A percentile compares a stretch with the other conserved stretches of the same genome.
phyloP scores from a whole-genome alignment of 768 basidiomycete species.

The Astraeus odoratus region DNA sequence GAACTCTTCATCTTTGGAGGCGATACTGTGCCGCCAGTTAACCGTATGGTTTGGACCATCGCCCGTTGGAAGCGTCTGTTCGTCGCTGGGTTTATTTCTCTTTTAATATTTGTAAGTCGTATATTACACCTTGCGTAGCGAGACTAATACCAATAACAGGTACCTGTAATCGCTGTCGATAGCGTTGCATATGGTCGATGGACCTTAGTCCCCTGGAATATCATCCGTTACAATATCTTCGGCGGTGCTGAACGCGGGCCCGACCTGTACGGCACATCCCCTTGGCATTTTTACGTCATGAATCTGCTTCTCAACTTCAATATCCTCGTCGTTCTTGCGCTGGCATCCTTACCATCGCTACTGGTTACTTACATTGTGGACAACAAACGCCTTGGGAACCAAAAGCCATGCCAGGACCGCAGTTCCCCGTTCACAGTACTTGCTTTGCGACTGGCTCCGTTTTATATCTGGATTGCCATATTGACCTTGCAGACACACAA shows the following conservation, averaged over 20 bases:
- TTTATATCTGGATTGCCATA: slow-evolving; percentile 87
- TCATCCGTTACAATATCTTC: slow-evolving; percentile 90
- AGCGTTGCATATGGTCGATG: slow-evolving; percentile 79
- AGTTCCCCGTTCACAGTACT: slow-evolving; percentile 79
- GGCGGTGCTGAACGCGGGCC: slow-evolving; percentile 74
- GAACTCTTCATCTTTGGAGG: slow-evolving; percentile 75
- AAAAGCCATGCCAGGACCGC: slow-evolving; percentile 42
- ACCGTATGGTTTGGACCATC: slow-evolving; percentile 47
- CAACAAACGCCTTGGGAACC: slow-evolving; percentile 62
- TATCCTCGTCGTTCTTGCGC: slow-evolving; percentile 69
- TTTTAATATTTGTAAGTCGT: slow-evolving; percentile 53
- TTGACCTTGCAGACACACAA: slow-evolving; percentile 85
- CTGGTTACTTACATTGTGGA: slow-evolving; percentile 69
- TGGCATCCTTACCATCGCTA: slow-evolving; percentile 75
- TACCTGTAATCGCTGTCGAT: slow-evolving; percentile 81
- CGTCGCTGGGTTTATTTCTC: slow-evolving; percentile 45
- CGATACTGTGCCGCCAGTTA: slow-evolving; percentile 50
- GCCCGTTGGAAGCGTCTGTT: slow-evolving; percentile 55
- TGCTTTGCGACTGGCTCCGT: slow-evolving; percentile 69
- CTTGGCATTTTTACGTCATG: slow-evolving; percentile 77
- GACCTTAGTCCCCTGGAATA: slow-evolving; percentile 85
- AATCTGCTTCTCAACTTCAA: slow-evolving; percentile 97
- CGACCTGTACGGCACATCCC: slow-evolving; percentile 88
- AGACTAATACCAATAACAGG: slow-evolving; percentile 36
- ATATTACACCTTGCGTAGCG: neutral